A percentile compares a stretch with the other conserved stretches of the same genome.
Conservation (phyloP, 352 stramenopile genomes). For the Pythium rishiriense region DNA sequence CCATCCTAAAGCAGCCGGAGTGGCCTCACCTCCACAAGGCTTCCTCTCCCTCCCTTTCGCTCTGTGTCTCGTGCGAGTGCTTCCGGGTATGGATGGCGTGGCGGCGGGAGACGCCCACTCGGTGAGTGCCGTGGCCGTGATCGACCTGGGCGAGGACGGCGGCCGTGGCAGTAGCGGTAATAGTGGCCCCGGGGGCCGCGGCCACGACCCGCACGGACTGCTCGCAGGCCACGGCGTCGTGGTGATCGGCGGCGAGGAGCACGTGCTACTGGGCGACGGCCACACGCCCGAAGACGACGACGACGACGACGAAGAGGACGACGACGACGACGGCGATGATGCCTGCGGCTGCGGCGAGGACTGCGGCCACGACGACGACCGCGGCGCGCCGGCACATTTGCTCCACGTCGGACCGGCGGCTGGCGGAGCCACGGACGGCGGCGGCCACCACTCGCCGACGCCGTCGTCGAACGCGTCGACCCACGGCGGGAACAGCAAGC, state of each 20-base stretch:
- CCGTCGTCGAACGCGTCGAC: slow-evolving; percentile 20
- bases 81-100: slow-evolving; percentile 17
- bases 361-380: slow-evolving; percentile 18
- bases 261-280: slow-evolving; percentile 7
- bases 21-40: too few relatives aligned
- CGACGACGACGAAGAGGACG: slow-evolving; percentile 23
- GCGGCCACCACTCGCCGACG: slow-evolving; percentile 10
- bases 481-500: slow-evolving; percentile 34
- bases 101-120: slow-evolving; percentile 25
- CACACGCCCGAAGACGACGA: slow-evolving; percentile 12
- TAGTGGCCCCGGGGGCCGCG: too few relatives aligned
- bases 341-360: slow-evolving; percentile 13
- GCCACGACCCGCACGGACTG: slow-evolving; percentile 22
- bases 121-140: slow-evolving; percentile 31
- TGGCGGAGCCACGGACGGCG: too few relatives aligned
- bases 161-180: background rate
- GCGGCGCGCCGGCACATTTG: slow-evolving; percentile 14
- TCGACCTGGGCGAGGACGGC: slow-evolving; percentile 28
- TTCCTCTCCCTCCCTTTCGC: too few relatives aligned
- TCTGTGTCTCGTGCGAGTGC: too few relatives aligned
- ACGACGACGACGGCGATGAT: slow-evolving; percentile 15
- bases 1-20: too few relatives aligned
- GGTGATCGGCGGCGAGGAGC: slow-evolving; percentile 29
- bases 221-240: slow-evolving; percentile 30
- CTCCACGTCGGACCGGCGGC: slow-evolving; percentile 6